Percentiles rank a stretch among this genome's conserved stretches.
Conservation (phyloP, 2,329 filamentous ascomycete genomes). For the Fusarium clavum region DNA sequence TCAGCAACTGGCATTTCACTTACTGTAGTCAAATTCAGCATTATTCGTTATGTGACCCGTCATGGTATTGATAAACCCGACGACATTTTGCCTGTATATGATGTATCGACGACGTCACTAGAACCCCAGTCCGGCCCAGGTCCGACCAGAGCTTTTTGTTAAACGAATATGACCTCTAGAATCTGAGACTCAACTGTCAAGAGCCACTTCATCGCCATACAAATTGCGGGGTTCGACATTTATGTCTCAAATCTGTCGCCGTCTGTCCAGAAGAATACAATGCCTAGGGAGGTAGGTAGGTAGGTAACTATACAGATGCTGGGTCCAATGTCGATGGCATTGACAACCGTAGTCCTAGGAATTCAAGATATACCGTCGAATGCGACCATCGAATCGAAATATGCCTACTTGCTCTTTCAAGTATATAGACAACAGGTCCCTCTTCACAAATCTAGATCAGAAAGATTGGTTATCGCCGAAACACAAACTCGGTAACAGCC, state of each 20-base stretch:
- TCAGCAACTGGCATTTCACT: neutral
- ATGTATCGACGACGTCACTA: conserved; percentile 31
- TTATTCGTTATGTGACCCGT: neutral
- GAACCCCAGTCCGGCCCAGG: neutral
- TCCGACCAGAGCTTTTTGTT: conserved; percentile 1
- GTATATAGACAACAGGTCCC: neutral
- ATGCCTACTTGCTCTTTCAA: too few relatives aligned
- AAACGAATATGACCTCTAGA: conserved; percentile 1
- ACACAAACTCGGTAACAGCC: neutral
- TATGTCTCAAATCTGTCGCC: neutral
- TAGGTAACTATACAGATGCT: neutral
- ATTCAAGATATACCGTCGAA: neutral
- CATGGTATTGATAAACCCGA: conserved; percentile 7
- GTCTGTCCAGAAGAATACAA: neutral
- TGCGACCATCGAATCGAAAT: too few relatives aligned
- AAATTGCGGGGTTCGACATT: neutral
- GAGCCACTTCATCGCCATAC: neutral
- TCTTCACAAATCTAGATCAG: neutral
- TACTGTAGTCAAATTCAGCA: too few relatives aligned
- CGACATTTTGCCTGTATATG: conserved; percentile 13
- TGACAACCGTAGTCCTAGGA: neutral
- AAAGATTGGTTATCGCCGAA: neutral
- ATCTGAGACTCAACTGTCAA: neutral
- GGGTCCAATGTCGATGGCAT: neutral
- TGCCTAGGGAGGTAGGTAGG: neutral